These are phyloP conservation scores for Fusarium nisikadoi DNA, from an alignment of 2,329 filamentous ascomycete genomes.

Conservation along the genomic window DNA sequence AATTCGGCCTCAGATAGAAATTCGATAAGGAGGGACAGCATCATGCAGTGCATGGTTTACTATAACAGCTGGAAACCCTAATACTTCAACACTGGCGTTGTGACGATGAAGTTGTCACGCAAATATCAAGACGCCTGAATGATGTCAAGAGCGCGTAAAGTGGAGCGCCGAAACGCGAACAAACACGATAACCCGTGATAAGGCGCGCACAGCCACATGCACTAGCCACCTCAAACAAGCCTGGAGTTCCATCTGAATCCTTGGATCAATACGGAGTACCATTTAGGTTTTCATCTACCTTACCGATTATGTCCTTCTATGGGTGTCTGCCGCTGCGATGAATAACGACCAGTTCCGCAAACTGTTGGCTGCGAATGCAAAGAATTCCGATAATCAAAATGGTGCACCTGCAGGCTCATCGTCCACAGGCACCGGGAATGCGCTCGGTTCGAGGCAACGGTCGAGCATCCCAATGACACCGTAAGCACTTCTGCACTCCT, in stretches of 20 bases:
- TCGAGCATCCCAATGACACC: slow-evolving; percentile 95
- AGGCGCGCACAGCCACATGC: slow-evolving; percentile 32
- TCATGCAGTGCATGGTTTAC: neutral
- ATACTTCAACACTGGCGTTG: neutral
- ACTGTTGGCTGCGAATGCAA: slow-evolving; percentile 68
- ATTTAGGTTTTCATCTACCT: neutral
- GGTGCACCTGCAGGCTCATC: slow-evolving; percentile 54
- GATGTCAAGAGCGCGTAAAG: slow-evolving; percentile 50
- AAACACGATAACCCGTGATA: slow-evolving; percentile 56
- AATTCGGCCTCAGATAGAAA: neutral
- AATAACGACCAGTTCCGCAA: slow-evolving; percentile 96
- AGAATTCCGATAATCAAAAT: slow-evolving; percentile 54
- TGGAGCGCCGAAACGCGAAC: slow-evolving; percentile 45
- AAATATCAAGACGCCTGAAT: neutral
- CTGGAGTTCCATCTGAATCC: neutral
- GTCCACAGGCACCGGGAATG: slow-evolving; percentile 50
- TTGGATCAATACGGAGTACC: neutral
- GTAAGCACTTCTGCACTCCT: slow-evolving; percentile 59
- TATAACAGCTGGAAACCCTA: neutral
- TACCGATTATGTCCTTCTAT: neutral
- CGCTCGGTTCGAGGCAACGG: slow-evolving; percentile 80
- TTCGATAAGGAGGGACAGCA: neutral
- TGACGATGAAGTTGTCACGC: neutral
- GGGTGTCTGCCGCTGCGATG: slow-evolving; percentile 64
- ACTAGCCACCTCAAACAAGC: slow-evolving; percentile 31